A percentile compares a stretch with the other conserved stretches of the same genome.
phyloP scores from a whole-genome alignment of 176 grass and related monocot species.

The Alloteropsis semialata region DNA sequence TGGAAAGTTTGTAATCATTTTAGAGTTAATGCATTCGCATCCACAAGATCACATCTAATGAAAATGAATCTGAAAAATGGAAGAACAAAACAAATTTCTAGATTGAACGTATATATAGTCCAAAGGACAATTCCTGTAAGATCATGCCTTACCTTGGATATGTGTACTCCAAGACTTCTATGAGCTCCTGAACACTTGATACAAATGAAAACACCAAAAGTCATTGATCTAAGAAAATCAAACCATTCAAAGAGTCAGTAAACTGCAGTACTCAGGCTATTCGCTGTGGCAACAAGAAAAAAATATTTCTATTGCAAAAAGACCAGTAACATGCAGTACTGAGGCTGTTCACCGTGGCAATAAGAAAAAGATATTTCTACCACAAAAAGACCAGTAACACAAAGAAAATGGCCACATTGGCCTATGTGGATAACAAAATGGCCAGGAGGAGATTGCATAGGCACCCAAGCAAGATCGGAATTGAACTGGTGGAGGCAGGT shows the following conservation, averaged over 20 bases:
- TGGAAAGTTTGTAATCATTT: background rate
- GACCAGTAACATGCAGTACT: background rate
- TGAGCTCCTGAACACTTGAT: slow-evolving; percentile 98
- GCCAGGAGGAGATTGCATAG: background rate
- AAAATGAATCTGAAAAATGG: background rate
- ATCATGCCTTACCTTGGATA: slow-evolving; percentile 67
- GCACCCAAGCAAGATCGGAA: background rate
- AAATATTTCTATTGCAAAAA: background rate
- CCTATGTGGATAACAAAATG: background rate
- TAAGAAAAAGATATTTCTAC: background rate
- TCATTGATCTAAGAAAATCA: slow-evolving; percentile 60
- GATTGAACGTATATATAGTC: background rate
- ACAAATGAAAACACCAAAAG: slow-evolving; percentile 90
- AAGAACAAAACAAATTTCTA: slow-evolving; percentile 5
- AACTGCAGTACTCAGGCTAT: background rate
- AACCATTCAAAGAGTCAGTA: slow-evolving; percentile 10
- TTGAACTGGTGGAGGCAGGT: background rate
- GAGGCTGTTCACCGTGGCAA: background rate
- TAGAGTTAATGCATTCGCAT: background rate
- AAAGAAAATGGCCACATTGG: background rate
- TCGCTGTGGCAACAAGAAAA: slow-evolving; percentile 7
- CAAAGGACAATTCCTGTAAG: background rate
- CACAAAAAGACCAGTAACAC: background rate
- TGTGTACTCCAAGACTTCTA: slow-evolving; percentile 92
- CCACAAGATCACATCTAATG: background rate